Conservation (phyloP, 2,329 filamentous ascomycete genomes). For the Tolypocladium tundrense region DNA sequence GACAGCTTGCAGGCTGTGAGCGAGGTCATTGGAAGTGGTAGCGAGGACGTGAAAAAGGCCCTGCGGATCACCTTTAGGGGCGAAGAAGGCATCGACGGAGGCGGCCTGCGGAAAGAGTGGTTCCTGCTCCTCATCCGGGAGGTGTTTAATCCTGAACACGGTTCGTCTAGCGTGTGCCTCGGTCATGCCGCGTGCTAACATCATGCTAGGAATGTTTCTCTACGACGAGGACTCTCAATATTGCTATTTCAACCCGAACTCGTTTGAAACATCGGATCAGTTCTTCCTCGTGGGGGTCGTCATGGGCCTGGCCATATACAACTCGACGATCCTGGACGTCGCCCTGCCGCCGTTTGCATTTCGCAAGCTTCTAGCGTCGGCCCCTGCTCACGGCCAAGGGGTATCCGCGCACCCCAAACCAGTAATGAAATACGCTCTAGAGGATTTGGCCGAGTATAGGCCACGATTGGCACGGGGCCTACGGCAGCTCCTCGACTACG, state of each 20-base stretch:
- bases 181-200: conserved; percentile 1
- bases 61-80: conserved; percentile 76
- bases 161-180: conserved; percentile 36
- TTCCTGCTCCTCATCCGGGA: conserved; percentile 81
- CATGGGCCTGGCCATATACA: conserved; percentile 84
- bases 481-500: conserved; percentile 66
- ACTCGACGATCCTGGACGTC: conserved; percentile 85
- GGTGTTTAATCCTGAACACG: conserved; percentile 83
- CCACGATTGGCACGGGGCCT: conserved; percentile 68
- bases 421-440: conserved; percentile 62
- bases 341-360: conserved; percentile 84
- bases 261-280: conserved; percentile 84
- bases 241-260: conserved; percentile 88
- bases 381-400: conserved; percentile 49
- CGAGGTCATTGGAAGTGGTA: conserved; percentile 68
- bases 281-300: conserved; percentile 85
- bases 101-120: conserved; percentile 88
- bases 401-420: conserved; percentile 46
- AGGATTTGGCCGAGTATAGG: conserved; percentile 74
- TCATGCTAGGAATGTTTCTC: conserved; percentile 63
- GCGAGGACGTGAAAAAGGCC: conserved; percentile 84
- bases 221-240: conserved; percentile 86
- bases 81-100: conserved; percentile 86
- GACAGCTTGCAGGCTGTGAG: conserved; percentile 80
- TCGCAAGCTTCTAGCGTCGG: conserved; percentile 71